phyloP scores from a whole-genome alignment of 2,329 filamentous ascomycete species.

The Pseudogymnoascus sp. region DNA sequence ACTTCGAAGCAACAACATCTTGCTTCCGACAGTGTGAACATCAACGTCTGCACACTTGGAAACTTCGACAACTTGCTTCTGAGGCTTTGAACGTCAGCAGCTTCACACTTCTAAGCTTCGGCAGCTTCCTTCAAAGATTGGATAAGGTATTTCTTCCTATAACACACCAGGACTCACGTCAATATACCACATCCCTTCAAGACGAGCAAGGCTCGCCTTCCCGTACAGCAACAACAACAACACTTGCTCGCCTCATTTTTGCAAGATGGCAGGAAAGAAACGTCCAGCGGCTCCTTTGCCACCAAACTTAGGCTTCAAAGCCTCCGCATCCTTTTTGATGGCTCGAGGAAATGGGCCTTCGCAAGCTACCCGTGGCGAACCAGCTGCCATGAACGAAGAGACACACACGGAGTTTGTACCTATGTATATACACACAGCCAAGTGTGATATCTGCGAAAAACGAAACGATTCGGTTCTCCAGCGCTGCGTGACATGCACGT shows the following conservation, averaged over 20 bases:
- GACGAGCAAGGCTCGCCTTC: background rate
- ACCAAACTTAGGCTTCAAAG: background rate
- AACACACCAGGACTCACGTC: background rate
- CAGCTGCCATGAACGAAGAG: background rate
- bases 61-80: background rate
- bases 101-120: background rate
- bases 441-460: slow-evolving; percentile 7
- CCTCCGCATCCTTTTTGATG: background rate
- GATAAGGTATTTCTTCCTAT: background rate
- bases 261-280: background rate
- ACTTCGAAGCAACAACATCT: background rate
- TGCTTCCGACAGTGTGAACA: background rate
- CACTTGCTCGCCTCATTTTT: background rate
- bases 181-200: background rate
- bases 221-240: background rate
- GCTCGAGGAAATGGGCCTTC: background rate
- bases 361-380: background rate
- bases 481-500: background rate
- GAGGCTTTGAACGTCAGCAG: background rate
- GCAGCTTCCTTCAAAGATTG: background rate
- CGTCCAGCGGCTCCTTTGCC: background rate
- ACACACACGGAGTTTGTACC: background rate
- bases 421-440: slow-evolving; percentile 9
- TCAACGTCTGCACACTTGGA: background rate
- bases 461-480: slow-evolving; percentile 1